Evolutionary conservation across 1,139 yeast species (phyloP), one percentile per base, ranked within the genome.

Genomic region (Debaryomyces psychrophilus): DNA sequence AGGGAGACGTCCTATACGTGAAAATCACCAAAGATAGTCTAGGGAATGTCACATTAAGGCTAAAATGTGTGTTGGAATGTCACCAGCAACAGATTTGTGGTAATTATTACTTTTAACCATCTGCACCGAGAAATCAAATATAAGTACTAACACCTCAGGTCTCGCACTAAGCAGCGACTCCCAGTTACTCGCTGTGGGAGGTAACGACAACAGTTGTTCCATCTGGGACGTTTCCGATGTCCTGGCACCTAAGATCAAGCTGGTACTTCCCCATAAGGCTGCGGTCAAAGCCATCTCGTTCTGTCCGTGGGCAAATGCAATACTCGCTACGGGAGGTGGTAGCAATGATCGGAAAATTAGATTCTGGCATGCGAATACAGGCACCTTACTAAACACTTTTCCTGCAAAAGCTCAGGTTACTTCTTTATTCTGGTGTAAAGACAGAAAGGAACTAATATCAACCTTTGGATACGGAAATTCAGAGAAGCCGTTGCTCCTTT

Each of bases 351-450:
- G 77, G 34, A 73, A 72, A 20, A 71, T 84, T 15, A 70, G 90
- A 44, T 88, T 90, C 60, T 90, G 97, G 96, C 96, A 92, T 63
- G 77, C 93, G 0, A 68, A 69, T 2, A 75, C 93, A 0, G 97
- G 96, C 0, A 84, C 93, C 0, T 62, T 87, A 37, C 64, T 90
- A 28, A 71, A 75, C 8, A 70, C 82, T 29, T 62, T 73, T 38
- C 68, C 73, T 44, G 84, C 95, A 0, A 73, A 76, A 22, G 85
- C 88, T 0, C 98, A 92, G 60, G 77, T 92, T 6, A 90, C 97
- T 0, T 80, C 93, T 0, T 64, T 92, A 25, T 70, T 79, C 14
- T 92, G 98, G 98, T 85, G 93, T 1, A 66, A 64, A 26, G 73
- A 73, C 41, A 72, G 73, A 47, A 79, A 78, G 50, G 89, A 90